Conservation (phyloP, 176 grass and related monocot species). For the Poa annua region DNA sequence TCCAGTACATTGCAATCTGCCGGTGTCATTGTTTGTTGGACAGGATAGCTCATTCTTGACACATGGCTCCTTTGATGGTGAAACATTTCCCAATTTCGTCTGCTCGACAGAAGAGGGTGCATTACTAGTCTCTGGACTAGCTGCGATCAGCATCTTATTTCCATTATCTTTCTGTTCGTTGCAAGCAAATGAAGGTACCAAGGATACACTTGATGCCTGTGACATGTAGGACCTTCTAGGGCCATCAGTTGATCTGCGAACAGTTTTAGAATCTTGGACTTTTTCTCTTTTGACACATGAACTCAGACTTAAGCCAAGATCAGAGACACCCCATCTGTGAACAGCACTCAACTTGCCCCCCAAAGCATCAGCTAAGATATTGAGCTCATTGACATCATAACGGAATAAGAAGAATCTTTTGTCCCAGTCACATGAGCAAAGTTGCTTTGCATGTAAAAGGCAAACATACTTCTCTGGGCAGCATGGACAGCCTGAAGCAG, state of each 20-base stretch:
- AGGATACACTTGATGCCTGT: conserved; percentile 52
- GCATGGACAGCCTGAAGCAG: conserved; percentile 75
- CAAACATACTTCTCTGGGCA: conserved; percentile 69
- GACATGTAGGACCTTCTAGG: conserved; percentile 51
- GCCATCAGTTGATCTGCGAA: conserved; percentile 51
- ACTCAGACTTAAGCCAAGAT: conserved; percentile 82
- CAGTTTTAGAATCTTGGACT: conserved; percentile 55
- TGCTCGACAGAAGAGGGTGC: conserved; percentile 36
- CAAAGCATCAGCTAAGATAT: conserved; percentile 89
- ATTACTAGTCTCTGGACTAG: conserved; percentile 17
- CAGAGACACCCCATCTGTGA: conserved; percentile 81
- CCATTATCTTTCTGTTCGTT: conserved; percentile 45
- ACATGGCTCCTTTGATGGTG: conserved; percentile 33
- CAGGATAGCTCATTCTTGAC: conserved; percentile 21
- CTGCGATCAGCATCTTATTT: conserved; percentile 33
- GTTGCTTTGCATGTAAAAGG: conserved; percentile 78
- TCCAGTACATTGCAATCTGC: conserved; percentile 33
- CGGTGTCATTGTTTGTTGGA: conserved; percentile 21
- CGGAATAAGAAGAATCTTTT: conserved; percentile 79
- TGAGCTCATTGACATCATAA: conserved; percentile 83
- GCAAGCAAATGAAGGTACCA: conserved; percentile 35
- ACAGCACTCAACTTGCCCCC: conserved; percentile 89
- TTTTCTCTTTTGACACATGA: conserved; percentile 69
- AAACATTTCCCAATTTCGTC: conserved; percentile 38
- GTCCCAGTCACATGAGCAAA: conserved; percentile 81